Evolutionary conservation across 116 monocot genomes (phyloP), one percentile per base, ranked within the genome.

Genomic region (Trichopus zeylanicus): DNA sequence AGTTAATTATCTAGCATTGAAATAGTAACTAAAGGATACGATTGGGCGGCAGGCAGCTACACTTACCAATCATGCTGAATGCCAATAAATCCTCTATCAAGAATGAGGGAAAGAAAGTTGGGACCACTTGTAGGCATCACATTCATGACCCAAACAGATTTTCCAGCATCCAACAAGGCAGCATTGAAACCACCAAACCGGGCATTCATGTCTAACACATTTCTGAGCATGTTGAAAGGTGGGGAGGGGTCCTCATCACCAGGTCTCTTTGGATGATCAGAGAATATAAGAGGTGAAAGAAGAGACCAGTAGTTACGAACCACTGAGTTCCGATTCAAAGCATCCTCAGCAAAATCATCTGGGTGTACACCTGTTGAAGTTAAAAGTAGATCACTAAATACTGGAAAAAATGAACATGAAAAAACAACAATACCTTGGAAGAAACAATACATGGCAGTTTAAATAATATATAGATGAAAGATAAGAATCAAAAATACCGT

Each of bases 91-190:
- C 88, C 88, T 59, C 88, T 59, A 58, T 84, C 80, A 66, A 87
- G 73, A 16, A 87, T 78, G 5, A 82, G 63, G 20, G 79, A 69
- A 46, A 87, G 78, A 63, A 75, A 71, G 58, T 68, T 81, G 3
- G 73, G 51, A 24, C 78, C 51, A 27, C n/a, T 77, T 51, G 62
- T 71, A 5, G 92, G 84, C 23, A 92, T 87, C 19, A 87, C 92
- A 67, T 92, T 92, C 92, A 92, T 92, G 42, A 87, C 92, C 92
- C 92, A 92, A 26, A 81, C 75, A 70, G 83, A 70, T 73, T 92
- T 92, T 56, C 92, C 78, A 70, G 87, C 75, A 52, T 83, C 81
- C 29, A 92, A 19, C 38, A 93, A 65, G 51, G 93, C 93, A 61
- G 80, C 76, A 77, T 88, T 93, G 42, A 87, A 81, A 24, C 92